Conservation (phyloP, 2,329 filamentous ascomycete species). For the Aureobasidium subglaciale region DNA sequence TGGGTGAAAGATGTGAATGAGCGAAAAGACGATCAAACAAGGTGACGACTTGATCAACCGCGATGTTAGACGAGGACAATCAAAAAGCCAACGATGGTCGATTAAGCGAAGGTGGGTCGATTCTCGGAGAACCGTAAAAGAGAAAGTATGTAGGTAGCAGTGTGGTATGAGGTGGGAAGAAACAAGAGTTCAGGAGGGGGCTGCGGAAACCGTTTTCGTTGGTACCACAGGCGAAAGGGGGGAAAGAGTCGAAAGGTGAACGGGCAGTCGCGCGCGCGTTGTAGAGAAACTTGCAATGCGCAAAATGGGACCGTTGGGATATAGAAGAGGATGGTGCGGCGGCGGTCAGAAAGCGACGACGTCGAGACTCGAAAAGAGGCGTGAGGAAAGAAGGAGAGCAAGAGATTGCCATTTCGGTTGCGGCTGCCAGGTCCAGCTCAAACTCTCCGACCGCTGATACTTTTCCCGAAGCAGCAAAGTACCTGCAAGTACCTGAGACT, state of each 20-base stretch:
- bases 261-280: conserved; percentile 2
- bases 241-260: not conserved
- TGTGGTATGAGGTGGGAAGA: not conserved
- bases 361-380: conserved; percentile 7
- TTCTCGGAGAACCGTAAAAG: not conserved
- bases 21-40: conserved; percentile 12
- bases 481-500: conserved; percentile 14
- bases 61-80: conserved; percentile 11
- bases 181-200: conserved; percentile 4
- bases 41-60: conserved; percentile 8
- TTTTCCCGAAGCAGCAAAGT: not conserved
- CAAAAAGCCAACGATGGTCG: not conserved
- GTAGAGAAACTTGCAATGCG: not conserved
- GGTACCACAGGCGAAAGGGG: not conserved
- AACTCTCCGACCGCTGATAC: conserved; percentile 8
- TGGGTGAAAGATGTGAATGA: not conserved
- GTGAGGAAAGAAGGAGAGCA: not conserved
- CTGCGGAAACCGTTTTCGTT: conserved; percentile 7
- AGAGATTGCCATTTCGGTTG: conserved; percentile 12
- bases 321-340: conserved; percentile 10
- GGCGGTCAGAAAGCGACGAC: conserved; percentile 6
- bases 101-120: conserved; percentile 8
- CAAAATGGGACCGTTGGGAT: not conserved
- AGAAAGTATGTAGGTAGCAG: conserved; percentile 10
- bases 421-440: conserved; percentile 6